Evolutionary conservation across 1,284 basidiomycete genomes (phyloP).

Genomic region (Ganoderma boninense): DNA sequence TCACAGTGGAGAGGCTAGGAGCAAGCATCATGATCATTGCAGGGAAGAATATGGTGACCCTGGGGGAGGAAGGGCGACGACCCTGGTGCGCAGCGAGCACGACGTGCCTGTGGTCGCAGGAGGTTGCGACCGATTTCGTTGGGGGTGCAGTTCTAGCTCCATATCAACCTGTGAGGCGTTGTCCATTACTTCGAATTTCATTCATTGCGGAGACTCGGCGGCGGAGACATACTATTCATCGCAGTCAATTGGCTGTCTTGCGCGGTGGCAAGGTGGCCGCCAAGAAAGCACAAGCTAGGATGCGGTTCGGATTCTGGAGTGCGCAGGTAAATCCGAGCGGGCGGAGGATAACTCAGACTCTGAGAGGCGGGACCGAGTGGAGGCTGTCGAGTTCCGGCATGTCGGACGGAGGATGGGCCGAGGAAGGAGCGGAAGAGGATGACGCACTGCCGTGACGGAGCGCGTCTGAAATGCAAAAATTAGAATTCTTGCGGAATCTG

Average conservation of each 20-base stretch:
- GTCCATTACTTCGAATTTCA: neutral
- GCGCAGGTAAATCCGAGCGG: neutral
- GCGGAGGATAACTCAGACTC: neutral
- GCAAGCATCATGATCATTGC: constrained; percentile 24
- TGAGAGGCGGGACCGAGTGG: neutral
- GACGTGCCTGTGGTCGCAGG: neutral
- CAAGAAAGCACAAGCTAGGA: neutral
- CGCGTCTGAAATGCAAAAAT: neutral
- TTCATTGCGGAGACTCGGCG: neutral
- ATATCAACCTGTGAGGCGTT: neutral
- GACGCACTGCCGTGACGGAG: neutral
- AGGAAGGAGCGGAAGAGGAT: constrained; percentile 4
- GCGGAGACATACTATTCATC: neutral
- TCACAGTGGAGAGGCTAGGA: constrained; percentile 27
- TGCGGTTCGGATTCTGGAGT: neutral
- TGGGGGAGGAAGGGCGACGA: neutral
- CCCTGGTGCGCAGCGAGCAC: neutral
- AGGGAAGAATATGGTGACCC: neutral
- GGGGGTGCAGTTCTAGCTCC: neutral
- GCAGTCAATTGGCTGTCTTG: neutral
- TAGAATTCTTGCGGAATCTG: constrained; percentile 12
- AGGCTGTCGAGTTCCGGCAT: neutral
- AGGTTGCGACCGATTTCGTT: neutral
- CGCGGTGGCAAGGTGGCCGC: no score
- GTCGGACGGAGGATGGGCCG: neutral